Evolutionary conservation across 2,329 filamentous ascomycete species (phyloP).

Genomic region (Fusarium clavum): DNA sequence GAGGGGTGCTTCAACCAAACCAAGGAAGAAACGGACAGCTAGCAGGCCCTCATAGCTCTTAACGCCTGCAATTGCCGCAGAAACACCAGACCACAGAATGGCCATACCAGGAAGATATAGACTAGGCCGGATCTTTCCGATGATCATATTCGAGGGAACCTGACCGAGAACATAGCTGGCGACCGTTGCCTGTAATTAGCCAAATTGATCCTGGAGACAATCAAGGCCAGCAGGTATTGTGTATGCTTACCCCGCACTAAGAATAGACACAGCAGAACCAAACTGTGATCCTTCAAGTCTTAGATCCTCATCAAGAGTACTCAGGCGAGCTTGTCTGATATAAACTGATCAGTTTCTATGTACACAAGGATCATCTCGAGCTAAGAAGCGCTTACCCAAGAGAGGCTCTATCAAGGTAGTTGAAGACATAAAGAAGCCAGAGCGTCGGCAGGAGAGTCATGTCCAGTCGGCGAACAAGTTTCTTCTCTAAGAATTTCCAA

Average conservation of each 20-base stretch:
- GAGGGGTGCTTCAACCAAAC: slow-evolving; percentile 42
- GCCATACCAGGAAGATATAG: slow-evolving; percentile 36
- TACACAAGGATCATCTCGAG: no score
- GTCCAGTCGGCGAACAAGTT: slow-evolving; percentile 42
- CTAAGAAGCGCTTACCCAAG: no score
- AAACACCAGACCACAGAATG: slow-evolving; percentile 40
- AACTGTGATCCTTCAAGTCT: no score
- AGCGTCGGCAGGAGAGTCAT: slow-evolving; percentile 43
- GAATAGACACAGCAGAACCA: slow-evolving; percentile 33
- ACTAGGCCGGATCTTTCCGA: slow-evolving; percentile 29
- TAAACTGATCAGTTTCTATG: no score
- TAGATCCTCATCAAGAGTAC: no score
- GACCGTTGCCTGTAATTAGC: no score
- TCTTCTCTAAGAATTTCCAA: slow-evolving; percentile 10
- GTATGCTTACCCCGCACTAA: slow-evolving; percentile 31
- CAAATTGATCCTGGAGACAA: accelerated
- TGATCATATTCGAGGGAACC: slow-evolving; percentile 30
- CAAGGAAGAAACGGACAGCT: slow-evolving; percentile 37
- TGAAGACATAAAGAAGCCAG: slow-evolving; percentile 44
- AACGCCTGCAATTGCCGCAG: slow-evolving; percentile 35
- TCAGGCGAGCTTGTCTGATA: no score
- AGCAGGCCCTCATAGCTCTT: slow-evolving; percentile 20
- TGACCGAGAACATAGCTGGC: slow-evolving; percentile 30
- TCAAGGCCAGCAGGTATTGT: no score
- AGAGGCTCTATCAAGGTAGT: slow-evolving; percentile 39